Base-by-base conservation (phyloP, 768 basidiomycete genomes). In the Rhodocollybia butyracea region DNA sequence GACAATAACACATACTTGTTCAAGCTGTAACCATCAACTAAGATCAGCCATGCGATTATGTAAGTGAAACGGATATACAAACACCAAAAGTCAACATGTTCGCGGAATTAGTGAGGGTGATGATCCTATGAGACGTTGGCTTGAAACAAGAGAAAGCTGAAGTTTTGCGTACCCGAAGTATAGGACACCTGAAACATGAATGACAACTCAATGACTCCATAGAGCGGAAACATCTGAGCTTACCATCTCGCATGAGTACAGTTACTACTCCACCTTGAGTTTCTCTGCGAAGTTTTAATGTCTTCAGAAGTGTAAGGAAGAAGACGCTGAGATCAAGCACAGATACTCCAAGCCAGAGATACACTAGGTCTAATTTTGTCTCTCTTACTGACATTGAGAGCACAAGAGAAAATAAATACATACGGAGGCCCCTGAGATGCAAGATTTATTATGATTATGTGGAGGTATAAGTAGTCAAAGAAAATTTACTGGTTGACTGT, bases 31-130 rank as follows among this genome's bases (percentile, higher is more conserved):
- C 12, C 22, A 27, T 22, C 12, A 21, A 24, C n/a, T 12, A 19
- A 4, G 11, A 54, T 21, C 4, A 22, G 30, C 12, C 31, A 31
- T 41, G 26, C 24, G 17, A 6, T 31, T n/a, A 22, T 12, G 2
- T 3, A n/a, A 41, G 15, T 15, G 11, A 10, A n/a, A n/a, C 15
- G 26, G 13, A 17, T 15, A 54, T 2, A 41, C 15, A 13, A 15
- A 29, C 39, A 54, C 53, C 30, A 51, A 41, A 42, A 42, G 36
- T 26, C 13, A 57, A 15, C 3, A 58, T 46, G 5, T 54, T 54
- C 10, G 41, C 40, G 17, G 34, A 36, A 32, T 24, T 54, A 29
- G 24, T 15, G 10, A 45, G 29, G 6, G 53, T 45, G 41, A 54
- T 54, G 17, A 45, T 22, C 1, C 41, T n/a, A n/a, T n/a, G n/a